These are phyloP conservation scores for Boletus sp. DNA, from an alignment of 768 basidiomycete genomes.

Conservation along the genomic window DNA sequence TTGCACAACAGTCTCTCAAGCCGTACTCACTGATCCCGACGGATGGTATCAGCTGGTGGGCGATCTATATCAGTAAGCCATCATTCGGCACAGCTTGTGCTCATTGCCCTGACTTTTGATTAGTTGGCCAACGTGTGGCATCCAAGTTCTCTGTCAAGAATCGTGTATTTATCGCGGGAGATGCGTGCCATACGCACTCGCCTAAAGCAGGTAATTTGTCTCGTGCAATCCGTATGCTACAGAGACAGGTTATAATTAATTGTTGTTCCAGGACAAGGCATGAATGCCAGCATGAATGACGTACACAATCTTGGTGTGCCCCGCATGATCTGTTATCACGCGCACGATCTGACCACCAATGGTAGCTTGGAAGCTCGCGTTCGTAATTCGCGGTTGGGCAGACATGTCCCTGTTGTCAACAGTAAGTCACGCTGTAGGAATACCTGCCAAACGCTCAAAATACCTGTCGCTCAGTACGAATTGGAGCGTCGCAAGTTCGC, in stretches of 20 bases:
- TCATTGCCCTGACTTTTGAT: not conserved
- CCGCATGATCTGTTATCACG: not conserved
- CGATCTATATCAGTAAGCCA: constrained; percentile 45
- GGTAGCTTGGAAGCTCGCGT: constrained; percentile 52
- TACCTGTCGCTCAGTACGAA: constrained; percentile 40
- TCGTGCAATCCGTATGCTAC: not conserved
- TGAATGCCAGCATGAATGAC: constrained; percentile 56
- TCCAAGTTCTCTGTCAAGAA: constrained; percentile 46
- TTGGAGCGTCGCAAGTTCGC: constrained; percentile 53
- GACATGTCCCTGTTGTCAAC: constrained; percentile 45
- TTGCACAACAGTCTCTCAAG: constrained; percentile 39
- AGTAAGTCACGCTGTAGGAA: constrained; percentile 26
- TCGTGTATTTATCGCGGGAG: constrained; percentile 57
- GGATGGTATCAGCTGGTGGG: constrained; percentile 47
- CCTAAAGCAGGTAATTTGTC: constrained; percentile 38
- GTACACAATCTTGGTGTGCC: constrained; percentile 47
- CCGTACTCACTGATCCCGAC: constrained; percentile 38
- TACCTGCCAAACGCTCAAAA: not conserved
- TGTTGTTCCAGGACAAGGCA: constrained; percentile 44
- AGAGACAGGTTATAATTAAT: constrained; percentile 7
- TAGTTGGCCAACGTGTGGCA: constrained; percentile 58
- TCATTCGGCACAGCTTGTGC: not conserved
- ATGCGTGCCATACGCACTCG: constrained; percentile 49
- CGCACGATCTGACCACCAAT: not conserved
- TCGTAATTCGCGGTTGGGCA: constrained; percentile 49